Conservation (phyloP, 2,329 filamentous ascomycete species). For the Venturia oleaginea region DNA sequence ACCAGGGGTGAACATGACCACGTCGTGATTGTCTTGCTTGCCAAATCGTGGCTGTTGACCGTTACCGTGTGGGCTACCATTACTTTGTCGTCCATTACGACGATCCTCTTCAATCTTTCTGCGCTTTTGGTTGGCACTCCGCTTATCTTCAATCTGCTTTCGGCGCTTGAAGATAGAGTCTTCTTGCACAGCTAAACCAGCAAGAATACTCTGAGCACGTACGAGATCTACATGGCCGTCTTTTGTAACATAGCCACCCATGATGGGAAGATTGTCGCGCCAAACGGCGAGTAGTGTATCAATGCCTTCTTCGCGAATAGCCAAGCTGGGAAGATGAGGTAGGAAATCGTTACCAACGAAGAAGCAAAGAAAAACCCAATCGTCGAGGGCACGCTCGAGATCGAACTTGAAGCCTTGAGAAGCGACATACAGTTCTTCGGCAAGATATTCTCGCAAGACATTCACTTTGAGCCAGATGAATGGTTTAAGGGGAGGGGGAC, state of each 20-base stretch:
- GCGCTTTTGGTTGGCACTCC: slow-evolving; percentile 69
- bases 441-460: slow-evolving; percentile 84
- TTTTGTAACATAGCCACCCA: slow-evolving; percentile 95
- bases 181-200: slow-evolving; percentile 84
- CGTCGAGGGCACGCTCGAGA: slow-evolving; percentile 85
- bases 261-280: slow-evolving; percentile 80
- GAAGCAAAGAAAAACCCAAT: slow-evolving; percentile 99
- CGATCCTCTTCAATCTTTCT: slow-evolving; percentile 61
- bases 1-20: slow-evolving; percentile 29
- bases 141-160: slow-evolving; percentile 75
- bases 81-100: slow-evolving; percentile 36
- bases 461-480: slow-evolving; percentile 98
- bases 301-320: slow-evolving; percentile 95
- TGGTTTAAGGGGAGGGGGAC: slow-evolving; percentile 64
- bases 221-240: slow-evolving; percentile 86
- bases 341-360: slow-evolving; percentile 98
- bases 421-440: slow-evolving; percentile 76
- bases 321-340: slow-evolving; percentile 91
- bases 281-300: slow-evolving; percentile 95
- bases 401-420: slow-evolving; percentile 82
- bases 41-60: slow-evolving; percentile 1
- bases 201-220: slow-evolving; percentile 77
- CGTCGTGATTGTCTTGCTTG: slow-evolving; percentile 17
- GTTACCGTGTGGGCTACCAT: slow-evolving; percentile 10
- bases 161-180: slow-evolving; percentile 85